Evolutionary conservation across 331 rosid species (phyloP).

Genomic region (Cydonia oblonga): DNA sequence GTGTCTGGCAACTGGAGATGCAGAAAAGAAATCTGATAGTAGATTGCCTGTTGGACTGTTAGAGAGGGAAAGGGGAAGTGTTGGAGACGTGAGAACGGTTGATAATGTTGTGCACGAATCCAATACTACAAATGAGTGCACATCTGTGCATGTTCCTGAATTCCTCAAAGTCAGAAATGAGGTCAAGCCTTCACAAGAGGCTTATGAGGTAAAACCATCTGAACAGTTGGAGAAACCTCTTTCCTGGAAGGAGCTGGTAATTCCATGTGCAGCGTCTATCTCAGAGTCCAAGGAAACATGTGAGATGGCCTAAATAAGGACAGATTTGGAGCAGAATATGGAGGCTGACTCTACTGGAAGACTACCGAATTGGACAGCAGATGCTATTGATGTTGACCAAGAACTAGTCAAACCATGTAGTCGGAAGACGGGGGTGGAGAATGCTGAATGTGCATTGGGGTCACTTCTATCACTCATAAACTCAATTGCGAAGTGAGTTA

Average conservation of each 20-base stretch:
- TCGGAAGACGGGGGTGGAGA: slow-evolving; percentile 29
- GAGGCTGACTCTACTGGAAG: slow-evolving; percentile 22
- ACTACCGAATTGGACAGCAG: slow-evolving; percentile 30
- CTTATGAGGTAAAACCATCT: slow-evolving; percentile 31
- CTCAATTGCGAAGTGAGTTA: slow-evolving; percentile 79
- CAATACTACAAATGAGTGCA: slow-evolving; percentile 12
- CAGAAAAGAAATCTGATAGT: slow-evolving; percentile 24
- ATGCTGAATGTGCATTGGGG: slow-evolving; percentile 29
- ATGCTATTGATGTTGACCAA: slow-evolving; percentile 33
- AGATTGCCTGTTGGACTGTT: slow-evolving; percentile 30
- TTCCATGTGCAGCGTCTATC: slow-evolving; percentile 39
- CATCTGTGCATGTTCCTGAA: slow-evolving; percentile 9
- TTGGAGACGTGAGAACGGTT: slow-evolving; percentile 15
- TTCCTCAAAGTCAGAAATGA: slow-evolving; percentile 24
- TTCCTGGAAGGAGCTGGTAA: slow-evolving; percentile 19
- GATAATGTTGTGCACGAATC: slow-evolving; percentile 22
- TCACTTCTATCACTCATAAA: slow-evolving; percentile 42
- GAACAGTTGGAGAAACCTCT: slow-evolving; percentile 35
- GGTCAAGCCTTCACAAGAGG: slow-evolving; percentile 41
- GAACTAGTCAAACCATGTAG: slow-evolving; percentile 34
- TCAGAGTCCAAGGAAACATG: slow-evolving; percentile 34
- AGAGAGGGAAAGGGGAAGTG: slow-evolving; percentile 24
- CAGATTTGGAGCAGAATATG: slow-evolving; percentile 27
- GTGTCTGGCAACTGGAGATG: slow-evolving; percentile 21
- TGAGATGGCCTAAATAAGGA: slow-evolving; percentile 23